These are phyloP conservation scores for Crucihimalaya himalaica DNA, from an alignment of 345 rosid genomes.

Conservation along the genomic window DNA sequence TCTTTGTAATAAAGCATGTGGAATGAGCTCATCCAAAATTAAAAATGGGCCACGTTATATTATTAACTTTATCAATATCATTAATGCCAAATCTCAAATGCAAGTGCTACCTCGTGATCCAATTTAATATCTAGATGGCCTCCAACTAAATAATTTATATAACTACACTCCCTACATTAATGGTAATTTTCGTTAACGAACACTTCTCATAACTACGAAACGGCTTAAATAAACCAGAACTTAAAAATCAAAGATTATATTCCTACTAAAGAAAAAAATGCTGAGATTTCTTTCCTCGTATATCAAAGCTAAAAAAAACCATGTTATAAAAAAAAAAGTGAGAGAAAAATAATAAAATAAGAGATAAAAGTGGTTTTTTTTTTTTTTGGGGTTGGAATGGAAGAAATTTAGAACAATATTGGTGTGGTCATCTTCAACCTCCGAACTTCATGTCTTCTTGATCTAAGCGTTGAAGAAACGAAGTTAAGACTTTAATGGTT, in stretches of 20 bases:
- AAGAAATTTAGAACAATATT: constrained; percentile 22
- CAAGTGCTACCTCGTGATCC: constrained; percentile 41
- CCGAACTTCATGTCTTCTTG: constrained; percentile 58
- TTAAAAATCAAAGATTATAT: not conserved
- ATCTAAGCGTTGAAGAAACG: constrained; percentile 52
- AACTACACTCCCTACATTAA: constrained; percentile 22
- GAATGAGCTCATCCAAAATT: constrained; percentile 24
- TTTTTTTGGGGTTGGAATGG: not conserved
- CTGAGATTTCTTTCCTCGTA: constrained; percentile 34
- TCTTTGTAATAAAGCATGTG: constrained; percentile 33
- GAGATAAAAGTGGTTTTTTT: not conserved
- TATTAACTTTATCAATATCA: constrained; percentile 33
- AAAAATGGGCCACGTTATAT: constrained; percentile 29
- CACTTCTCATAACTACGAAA: constrained; percentile 16
- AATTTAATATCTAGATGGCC: constrained; percentile 23
- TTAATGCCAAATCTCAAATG: constrained; percentile 33
- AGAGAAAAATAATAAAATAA: not conserved
- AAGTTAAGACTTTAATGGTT: constrained; percentile 57
- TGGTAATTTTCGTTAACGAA: constrained; percentile 14
- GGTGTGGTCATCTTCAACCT: constrained; percentile 43
- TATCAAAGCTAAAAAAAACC: constrained; percentile 21
- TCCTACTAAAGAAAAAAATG: constrained; percentile 21
- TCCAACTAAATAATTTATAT: constrained; percentile 24
- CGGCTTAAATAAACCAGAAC: not conserved
- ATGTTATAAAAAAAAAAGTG: not conserved